Evolutionary conservation across 345 rosid species (phyloP), one percentile per base, ranked within the genome.

Genomic region (Citropsis articulata): DNA sequence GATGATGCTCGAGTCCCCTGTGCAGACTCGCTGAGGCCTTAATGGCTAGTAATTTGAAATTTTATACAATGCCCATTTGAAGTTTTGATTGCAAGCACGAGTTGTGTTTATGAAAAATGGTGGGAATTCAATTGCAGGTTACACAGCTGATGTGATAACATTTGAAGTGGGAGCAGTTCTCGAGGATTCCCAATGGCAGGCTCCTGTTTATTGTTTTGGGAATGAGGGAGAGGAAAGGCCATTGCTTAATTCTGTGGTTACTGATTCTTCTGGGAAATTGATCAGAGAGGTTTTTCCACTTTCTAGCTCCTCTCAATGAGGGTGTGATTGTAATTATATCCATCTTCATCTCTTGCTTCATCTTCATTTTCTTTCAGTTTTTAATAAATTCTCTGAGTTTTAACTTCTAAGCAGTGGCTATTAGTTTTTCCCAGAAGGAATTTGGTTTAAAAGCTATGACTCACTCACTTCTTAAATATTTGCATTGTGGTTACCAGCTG

Each of bases 121-220:
- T 73, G 60, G 59, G 35, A 7, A 12, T 75, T 57, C 16, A 45
- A 45, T 12, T 83, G 82, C 78, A 89, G 94, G 92, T 55, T 77
- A 78, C 24, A 82, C 74, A 31, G 88, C 88, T 69, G 91, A 90
- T 87, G 88, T 90, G 69, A 88, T 88, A 90, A 90, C 95, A 19
- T 91, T 79, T 31, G 93, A 90, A 59, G 91, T 88, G 50, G 93
- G 92, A 21, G 92, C 88, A 4, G 85, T 86, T 56, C 79, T 90
- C 12, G 93, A 87, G 59, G 93, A 90, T 83, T 81, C 83, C 30
- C 75, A 87, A 28, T 90, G 92, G 93, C 92, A 88, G 63, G 91
- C 93, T 1, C 92, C 93, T 14, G 79, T 75, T 66, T 86, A 88
- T 66, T 91, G 93, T 69, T 91, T 91, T 67, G 30, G 64, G 62